Evolutionary conservation across 495 filamentous ascomycete genomes (phyloP), one percentile per base, ranked within the genome.

Genomic region (Cercophora scortea): DNA sequence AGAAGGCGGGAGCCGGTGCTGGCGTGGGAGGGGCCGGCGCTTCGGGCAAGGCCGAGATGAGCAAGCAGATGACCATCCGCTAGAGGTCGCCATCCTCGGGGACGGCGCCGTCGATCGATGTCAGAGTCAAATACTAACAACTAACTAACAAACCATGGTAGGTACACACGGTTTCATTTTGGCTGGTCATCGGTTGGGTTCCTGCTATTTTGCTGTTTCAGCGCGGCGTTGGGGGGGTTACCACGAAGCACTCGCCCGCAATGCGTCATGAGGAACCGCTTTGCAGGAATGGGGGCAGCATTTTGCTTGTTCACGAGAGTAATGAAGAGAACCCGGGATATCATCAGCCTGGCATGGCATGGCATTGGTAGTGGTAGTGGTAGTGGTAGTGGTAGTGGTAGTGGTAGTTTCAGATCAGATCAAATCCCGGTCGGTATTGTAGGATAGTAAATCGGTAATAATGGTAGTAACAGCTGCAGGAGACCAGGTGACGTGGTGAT

Each of bases 41-140:
- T 11, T 73, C 72, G 8, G 54, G 45, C 56, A 81, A 80, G 72
- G 78, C 77, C 13, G 83, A 86, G 56, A 85, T 95, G 79, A 81
- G 80, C 62, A 96, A 95, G 81, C 88, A 90, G 68, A 95, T 96
- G 89, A 97, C 93, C 47, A 97, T 97, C 67, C 88, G 92, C 52
- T 97, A 85, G 77, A 59, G 6, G 38, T 32, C 38, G 16, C n/a
- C n/a, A 13, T 35, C 12, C 13, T 41, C 32, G 9, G 17, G 42
- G 45, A 36, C 0, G 10, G 11, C 16, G 18, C 38, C 41, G 36
- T 41, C 45, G 53, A 46, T 55, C 50, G 55, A 58, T 58, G 60
- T 57, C 61, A 66, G 53, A 55, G 57, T 50, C 55, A 56, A 56
- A 9, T 25, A 48, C 18, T 16, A 11, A 8, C 45, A 39, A 41